These are phyloP conservation scores for Phytophthora melonis DNA, from an alignment of 352 stramenopile genomes.

Conservation along the genomic window DNA sequence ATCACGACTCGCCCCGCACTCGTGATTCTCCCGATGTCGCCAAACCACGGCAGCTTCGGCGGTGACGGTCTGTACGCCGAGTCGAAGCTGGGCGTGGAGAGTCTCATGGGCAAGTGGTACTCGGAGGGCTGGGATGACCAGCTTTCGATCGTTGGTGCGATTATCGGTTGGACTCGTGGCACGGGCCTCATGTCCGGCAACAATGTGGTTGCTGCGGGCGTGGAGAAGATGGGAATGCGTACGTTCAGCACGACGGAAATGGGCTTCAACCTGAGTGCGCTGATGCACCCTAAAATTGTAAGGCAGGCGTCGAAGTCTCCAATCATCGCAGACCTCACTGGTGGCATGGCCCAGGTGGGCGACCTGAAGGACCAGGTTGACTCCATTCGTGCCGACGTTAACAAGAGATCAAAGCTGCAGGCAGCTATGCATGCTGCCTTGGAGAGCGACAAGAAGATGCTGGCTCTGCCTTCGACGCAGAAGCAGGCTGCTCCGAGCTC, in stretches of 20 bases:
- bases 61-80: conserved; percentile 90
- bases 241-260: conserved; percentile 92
- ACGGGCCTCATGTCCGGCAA: conserved; percentile 91
- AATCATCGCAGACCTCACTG: conserved; percentile 83
- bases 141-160: conserved; percentile 82
- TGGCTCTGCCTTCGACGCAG: conserved; percentile 24
- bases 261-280: conserved; percentile 86
- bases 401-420: conserved; percentile 68
- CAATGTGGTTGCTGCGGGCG: conserved; percentile 86
- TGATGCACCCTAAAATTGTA: conserved; percentile 86
- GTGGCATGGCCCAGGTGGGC: conserved; percentile 79
- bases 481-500: conserved; percentile 5
- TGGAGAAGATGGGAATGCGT: conserved; percentile 84
- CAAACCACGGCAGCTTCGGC: conserved; percentile 90
- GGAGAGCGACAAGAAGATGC: conserved; percentile 52
- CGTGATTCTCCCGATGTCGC: conserved; percentile 81
- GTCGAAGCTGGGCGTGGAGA: conserved; percentile 89
- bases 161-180: conserved; percentile 90
- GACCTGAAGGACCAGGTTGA: conserved; percentile 78
- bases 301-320: conserved; percentile 74
- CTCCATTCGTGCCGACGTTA: conserved; percentile 59
- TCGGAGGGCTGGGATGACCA: conserved; percentile 89
- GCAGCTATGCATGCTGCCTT: conserved; percentile 49
- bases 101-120: conserved; percentile 88
- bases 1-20: conserved; percentile 82